Conservation (phyloP, 352 stramenopile species). For the Pythium insidiosum region DNA sequence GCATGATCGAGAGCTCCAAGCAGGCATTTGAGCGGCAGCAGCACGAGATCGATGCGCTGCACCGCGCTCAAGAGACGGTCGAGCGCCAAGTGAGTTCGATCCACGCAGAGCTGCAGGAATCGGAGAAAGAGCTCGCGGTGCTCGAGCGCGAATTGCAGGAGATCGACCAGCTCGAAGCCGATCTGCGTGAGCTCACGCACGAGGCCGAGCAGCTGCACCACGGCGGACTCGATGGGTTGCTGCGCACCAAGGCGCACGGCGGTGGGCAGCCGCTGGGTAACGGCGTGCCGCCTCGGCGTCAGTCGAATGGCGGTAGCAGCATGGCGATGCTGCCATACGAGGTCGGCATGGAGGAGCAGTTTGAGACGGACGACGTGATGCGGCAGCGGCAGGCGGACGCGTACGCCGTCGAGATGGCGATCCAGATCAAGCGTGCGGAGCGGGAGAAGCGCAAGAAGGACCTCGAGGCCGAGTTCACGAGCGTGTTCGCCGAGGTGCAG, state of each 20-base stretch:
- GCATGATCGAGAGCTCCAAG: constrained; percentile 92
- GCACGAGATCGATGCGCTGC: constrained; percentile 88
- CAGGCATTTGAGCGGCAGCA: constrained; percentile 89
- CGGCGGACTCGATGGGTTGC: constrained; percentile 44
- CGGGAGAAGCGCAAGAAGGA: constrained; percentile 89
- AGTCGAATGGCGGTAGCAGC: too few relatives aligned
- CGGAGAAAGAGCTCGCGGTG: constrained; percentile 85
- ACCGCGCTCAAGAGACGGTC: constrained; percentile 85
- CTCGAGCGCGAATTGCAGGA: constrained; percentile 89
- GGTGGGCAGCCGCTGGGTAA: constrained; percentile 27
- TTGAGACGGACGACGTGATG: constrained; percentile 38
- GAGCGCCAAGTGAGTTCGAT: constrained; percentile 87
- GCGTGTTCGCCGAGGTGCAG: constrained; percentile 86
- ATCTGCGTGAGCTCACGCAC: constrained; percentile 88
- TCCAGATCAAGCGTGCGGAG: constrained; percentile 90
- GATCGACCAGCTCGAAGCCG: constrained; percentile 89
- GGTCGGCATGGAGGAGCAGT: constrained; percentile 28
- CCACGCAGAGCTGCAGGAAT: constrained; percentile 86
- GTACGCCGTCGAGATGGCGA: constrained; percentile 90
- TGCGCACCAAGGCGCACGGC: constrained; percentile 14
- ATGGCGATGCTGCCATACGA: constrained; percentile 25
- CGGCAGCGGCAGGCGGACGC: constrained; percentile 62
- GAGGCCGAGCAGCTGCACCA: constrained; percentile 82
- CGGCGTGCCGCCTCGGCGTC: constrained; percentile 34
- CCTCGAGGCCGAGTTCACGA: constrained; percentile 88